phyloP scores from a whole-genome alignment of 2,329 filamentous ascomycete genomes.

The Curvularia sp. region DNA sequence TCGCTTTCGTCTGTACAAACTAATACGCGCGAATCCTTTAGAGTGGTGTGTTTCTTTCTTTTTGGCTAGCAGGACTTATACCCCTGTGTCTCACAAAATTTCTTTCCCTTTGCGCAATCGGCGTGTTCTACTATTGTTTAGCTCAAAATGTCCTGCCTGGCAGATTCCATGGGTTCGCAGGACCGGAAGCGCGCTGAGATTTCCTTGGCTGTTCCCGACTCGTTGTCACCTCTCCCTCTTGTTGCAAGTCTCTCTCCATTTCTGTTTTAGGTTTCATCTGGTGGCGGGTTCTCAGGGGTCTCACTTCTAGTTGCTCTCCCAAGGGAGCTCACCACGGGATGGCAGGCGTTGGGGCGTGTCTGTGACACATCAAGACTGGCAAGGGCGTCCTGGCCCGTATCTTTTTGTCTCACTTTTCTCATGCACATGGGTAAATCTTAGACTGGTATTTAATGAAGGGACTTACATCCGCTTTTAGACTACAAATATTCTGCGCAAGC shows the following conservation, averaged over 20 bases:
- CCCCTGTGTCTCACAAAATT: conserved; percentile 51
- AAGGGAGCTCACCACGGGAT: conserved; percentile 25
- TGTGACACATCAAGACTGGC: conserved; percentile 36
- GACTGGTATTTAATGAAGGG: conserved; percentile 53
- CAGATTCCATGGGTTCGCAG: conserved; percentile 33
- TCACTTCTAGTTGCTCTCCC: conserved; percentile 20
- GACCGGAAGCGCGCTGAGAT: conserved; percentile 22
- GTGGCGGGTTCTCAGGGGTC: conserved; percentile 16
- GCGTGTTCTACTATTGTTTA: conserved; percentile 41
- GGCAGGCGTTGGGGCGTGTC: conserved; percentile 45
- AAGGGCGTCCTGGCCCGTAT: conserved; percentile 40
- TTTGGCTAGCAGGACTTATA: conserved; percentile 48
- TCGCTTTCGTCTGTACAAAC: conserved; percentile 41
- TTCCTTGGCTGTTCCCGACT: conserved; percentile 35
- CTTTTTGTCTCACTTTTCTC: conserved; percentile 33
- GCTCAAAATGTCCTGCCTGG: conserved; percentile 36
- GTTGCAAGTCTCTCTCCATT: conserved; percentile 36
- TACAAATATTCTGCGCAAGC: conserved; percentile 42
- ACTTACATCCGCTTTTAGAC: conserved; percentile 49
- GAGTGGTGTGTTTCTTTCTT: conserved; percentile 50
- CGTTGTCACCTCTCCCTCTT: conserved; percentile 31
- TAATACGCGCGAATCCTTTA: conserved; percentile 42
- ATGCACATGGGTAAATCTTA: conserved; percentile 42
- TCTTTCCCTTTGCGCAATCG: conserved; percentile 28
- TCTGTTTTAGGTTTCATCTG: conserved; percentile 26